A percentile compares a stretch with the other conserved stretches of the same genome.
Evolutionary conservation across 495 filamentous ascomycete species (phyloP).

Genomic region (Viridothelium virens): DNA sequence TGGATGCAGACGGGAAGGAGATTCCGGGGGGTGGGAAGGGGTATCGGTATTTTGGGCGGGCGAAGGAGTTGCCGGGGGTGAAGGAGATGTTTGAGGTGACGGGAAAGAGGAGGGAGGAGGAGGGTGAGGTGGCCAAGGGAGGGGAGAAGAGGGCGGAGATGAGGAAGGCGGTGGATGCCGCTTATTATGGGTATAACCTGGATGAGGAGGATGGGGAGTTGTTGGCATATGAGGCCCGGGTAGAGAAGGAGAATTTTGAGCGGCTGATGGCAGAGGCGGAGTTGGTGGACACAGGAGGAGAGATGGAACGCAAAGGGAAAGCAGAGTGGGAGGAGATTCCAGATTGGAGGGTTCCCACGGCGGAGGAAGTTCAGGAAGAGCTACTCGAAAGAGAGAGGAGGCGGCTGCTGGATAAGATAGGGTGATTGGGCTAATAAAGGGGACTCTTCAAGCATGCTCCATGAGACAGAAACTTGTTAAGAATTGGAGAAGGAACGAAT

Average conservation of each 20-base stretch:
- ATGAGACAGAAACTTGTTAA: background rate
- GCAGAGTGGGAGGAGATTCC: conserved; percentile 77
- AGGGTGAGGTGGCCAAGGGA: conserved; percentile 39
- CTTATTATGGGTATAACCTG: conserved; percentile 90
- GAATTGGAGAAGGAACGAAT: too few relatives aligned
- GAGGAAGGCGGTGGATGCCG: conserved; percentile 78
- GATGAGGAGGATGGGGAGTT: conserved; percentile 88
- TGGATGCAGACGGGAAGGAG: conserved; percentile 87
- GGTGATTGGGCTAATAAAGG: conserved; percentile 33
- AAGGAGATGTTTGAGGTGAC: conserved; percentile 93
- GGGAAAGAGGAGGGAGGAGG: conserved; percentile 51
- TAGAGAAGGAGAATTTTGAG: conserved; percentile 75
- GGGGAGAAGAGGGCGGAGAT: conserved; percentile 60
- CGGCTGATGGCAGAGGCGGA: conserved; percentile 43
- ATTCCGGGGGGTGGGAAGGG: conserved; percentile 85
- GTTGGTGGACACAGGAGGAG: conserved; percentile 19
- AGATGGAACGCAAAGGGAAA: conserved; percentile 41
- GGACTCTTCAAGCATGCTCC: background rate
- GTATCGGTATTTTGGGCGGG: conserved; percentile 87
- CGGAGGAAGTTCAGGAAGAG: conserved; percentile 89
- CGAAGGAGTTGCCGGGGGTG: conserved; percentile 84
- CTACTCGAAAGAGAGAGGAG: conserved; percentile 77
- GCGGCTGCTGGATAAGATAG: conserved; percentile 72
- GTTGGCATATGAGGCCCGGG: conserved; percentile 70
- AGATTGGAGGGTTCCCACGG: conserved; percentile 79